Evolutionary conservation across 768 basidiomycete genomes (phyloP), one percentile per base, ranked within the genome.

Genomic region (Pisolithus tinctorius): DNA sequence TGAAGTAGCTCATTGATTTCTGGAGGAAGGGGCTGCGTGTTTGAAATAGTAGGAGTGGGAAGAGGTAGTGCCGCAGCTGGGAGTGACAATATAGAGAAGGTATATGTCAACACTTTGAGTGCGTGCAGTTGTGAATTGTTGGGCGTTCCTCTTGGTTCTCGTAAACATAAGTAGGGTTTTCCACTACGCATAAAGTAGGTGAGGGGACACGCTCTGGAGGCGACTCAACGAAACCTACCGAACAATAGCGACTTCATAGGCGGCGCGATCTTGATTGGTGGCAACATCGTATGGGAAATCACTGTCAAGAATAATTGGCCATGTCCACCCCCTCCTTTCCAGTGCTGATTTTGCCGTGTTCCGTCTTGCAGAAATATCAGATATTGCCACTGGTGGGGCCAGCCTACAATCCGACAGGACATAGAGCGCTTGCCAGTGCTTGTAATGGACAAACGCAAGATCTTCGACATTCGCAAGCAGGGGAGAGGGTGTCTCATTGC

Each of bases 111-210:
- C 42, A 68, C 48, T 38, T 60, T 56, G 44, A 68, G 58, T 3
- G 86, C 84, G 60, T 86, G 85, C 11, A 69, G 56, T 61, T 89
- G 87, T 39, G 72, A 60, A n/a, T 77, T 67, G 29, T 80, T 83
- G 2, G 86, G 84, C 43, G 60, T 63, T 30, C 66, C 74, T 37
- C 66, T 64, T 20, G 76, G 69, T 13, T 74, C 72, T 3, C 57
- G 54, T 26, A 88, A 73, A 26, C 73, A 72, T 23, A 88, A 73
- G 61, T 80, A 88, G 1, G 72, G 61, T 47, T 78, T 61, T 44
- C 51, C 55, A 25, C 66, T 68, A 4, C 11, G 34, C 14, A 23
- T 14, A 45, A 52, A 2, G 47, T 31, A n/a, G 27, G 60, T 23
- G 63, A 51, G 4, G 46, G 17, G 30, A 49, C 26, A 48, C 0